Evolutionary conservation across 305 asterid genomes (phyloP), one percentile per base, ranked within the genome.

Genomic region (Fraxinus dipetala): DNA sequence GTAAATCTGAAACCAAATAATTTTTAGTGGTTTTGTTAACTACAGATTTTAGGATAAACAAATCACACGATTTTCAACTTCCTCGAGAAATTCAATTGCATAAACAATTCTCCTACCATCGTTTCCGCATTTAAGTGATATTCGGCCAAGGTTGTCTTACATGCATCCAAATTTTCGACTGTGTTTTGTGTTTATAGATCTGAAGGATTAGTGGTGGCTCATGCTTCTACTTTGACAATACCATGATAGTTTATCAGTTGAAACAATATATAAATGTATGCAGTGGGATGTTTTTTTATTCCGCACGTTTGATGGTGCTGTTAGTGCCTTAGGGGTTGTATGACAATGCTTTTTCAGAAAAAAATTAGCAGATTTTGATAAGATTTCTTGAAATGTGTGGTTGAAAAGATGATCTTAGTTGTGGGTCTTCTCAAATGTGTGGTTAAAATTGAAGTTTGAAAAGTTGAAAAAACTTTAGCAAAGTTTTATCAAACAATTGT

Each of bases 51-150:
- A 28, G 2, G 65, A 35, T 38, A 67, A 16, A 51, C 75, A 61
- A 54, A n/a, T 54, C 18, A n/a, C 20, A 54, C 26, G 6, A 10
- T 24, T 72, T 77, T 79, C 69, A 69, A 70, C 83, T 75, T 79
- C 35, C 65, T 67, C 9, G 22, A 74, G 13, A 16, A 59, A 72
- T 69, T 43, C 70, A 79, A 31, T 34, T 61, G 56, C 35, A 20
- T 13, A 30, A 70, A 61, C 28, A 24, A 32, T 69, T 63, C 30
- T 73, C 63, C 18, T 61, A 7, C 59, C 72, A 38, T 45, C 26
- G 0, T 76, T 67, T 70, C 78, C 43, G 22, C 56, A 24, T 24
- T 61, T 32, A 26, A 24, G 0, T 43, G 81, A 74, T 78, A 80
- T 78, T 48, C 31, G 43, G 78, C 61, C 59, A 40, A 59, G 78